These are phyloP conservation scores for Syzygium grande DNA, from an alignment of 345 rosid species.

Conservation along the genomic window DNA sequence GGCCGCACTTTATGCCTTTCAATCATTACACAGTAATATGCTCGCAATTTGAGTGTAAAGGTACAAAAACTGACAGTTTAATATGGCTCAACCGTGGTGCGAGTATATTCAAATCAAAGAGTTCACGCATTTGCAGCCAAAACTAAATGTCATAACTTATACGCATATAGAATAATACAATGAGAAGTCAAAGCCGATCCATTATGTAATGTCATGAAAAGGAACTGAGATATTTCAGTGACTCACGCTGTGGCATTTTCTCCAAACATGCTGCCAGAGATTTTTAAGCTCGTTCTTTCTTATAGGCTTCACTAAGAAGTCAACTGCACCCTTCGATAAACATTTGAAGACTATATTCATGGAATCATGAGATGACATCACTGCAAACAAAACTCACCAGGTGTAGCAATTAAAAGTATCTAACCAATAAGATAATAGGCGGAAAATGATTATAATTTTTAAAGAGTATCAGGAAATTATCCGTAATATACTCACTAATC, in stretches of 20 bases:
- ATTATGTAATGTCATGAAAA: not conserved
- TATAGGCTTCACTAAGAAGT: slow-evolving; percentile 48
- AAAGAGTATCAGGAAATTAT: not conserved
- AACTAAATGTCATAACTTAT: not conserved
- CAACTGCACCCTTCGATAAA: slow-evolving; percentile 52
- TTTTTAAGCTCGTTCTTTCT: slow-evolving; percentile 57
- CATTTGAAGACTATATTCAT: slow-evolving; percentile 50
- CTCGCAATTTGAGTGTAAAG: not conserved
- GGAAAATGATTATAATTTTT: not conserved
- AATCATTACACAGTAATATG: not conserved
- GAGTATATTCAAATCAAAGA: not conserved
- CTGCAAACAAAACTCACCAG: slow-evolving; percentile 35
- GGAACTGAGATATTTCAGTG: slow-evolving; percentile 1
- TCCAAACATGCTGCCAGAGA: slow-evolving; percentile 62
- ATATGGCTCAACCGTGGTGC: not conserved
- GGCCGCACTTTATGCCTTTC: not conserved
- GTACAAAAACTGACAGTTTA: not conserved
- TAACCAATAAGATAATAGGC: not conserved
- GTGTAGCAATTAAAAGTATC: slow-evolving; percentile 13
- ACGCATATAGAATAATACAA: not conserved
- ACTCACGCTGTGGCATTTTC: slow-evolving; percentile 53
- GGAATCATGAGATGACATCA: slow-evolving; percentile 55
- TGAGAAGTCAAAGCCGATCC: not conserved
- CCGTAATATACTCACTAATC: slow-evolving; percentile 30
- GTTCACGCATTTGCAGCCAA: not conserved